Evolutionary conservation across 78 protist species (phyloP), one percentile per base, ranked within the genome.

Genomic region (Protostelium mycophagum): DNA sequence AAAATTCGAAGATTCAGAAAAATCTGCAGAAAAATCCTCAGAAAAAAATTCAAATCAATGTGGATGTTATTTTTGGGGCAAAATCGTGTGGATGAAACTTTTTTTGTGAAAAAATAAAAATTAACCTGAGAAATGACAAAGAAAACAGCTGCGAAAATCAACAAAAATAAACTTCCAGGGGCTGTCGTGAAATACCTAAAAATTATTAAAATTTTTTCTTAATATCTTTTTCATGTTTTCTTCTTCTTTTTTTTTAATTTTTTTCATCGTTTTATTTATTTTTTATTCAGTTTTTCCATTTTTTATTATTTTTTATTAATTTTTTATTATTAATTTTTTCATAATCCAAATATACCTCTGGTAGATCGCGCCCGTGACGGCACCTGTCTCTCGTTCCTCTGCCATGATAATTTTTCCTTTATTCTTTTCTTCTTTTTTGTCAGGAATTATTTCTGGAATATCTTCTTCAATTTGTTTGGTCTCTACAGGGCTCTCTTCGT

Each of bases 301-400:
- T n/a, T n/a, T n/a, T n/a, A n/a, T n/a, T n/a, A n/a, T n/a, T n/a
- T n/a, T n/a, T n/a, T n/a, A n/a, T n/a, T n/a, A n/a, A n/a, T n/a
- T n/a, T n/a, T n/a, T n/a, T n/a, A n/a, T n/a, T n/a, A n/a, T n/a
- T 5, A 51, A 51, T 51, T 51, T 51, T 51, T 5, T 25, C 5
- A 25, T 5, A 16, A 16, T 25, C 31, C 31, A 16, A 25, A 51
- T 16, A 16, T 16, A 51, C 73, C 16, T 5, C 73, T 51, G 5
- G 73, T 51, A 51, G 31, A 51, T 16, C 31, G 73, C 73, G 31
- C 31, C 16, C 31, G 5, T 51, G 1, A 95, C 94, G 1, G 92
- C 85, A 37, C 96, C 96, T 0, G 83, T 88, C 51, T 95, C 96
- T n/a, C 88, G 86, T 35, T 88, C 94, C 28, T 92, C 94, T 86